Conservation (phyloP, 371 early-diverging fungal genomes). For the Rhizomucor miehei region DNA sequence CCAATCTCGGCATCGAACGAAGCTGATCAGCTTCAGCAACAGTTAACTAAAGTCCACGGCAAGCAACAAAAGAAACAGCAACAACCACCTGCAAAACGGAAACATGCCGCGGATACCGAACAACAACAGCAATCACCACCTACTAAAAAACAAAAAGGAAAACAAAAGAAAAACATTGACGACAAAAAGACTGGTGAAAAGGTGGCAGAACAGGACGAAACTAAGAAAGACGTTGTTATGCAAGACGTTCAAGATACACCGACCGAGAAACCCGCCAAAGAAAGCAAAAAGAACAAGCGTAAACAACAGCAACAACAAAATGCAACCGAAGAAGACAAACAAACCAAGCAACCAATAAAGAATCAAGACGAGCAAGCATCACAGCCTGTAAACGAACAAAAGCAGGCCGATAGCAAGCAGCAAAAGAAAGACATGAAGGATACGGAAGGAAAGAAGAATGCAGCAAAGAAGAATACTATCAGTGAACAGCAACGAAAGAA, state of each 20-base stretch:
- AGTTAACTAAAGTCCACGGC: conserved; percentile 12
- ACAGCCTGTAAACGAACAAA: background rate
- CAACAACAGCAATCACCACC: conserved; percentile 1
- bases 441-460: background rate
- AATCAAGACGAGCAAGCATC: background rate
- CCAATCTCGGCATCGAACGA: conserved; percentile 13
- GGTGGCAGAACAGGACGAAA: no score
- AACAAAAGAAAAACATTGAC: no score
- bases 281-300: background rate
- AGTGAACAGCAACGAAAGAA: conserved; percentile 6
- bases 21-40: conserved; percentile 31
- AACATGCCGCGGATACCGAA: conserved; percentile 1
- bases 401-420: conserved; percentile 1
- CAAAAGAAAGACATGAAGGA: conserved; percentile 2
- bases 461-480: conserved; percentile 3
- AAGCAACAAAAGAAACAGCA: conserved; percentile 5
- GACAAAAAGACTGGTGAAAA: no score
- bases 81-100: background rate
- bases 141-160: no score
- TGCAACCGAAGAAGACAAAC: conserved; percentile 2
- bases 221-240: no score
- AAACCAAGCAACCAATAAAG: background rate
- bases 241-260: no score
- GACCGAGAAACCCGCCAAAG: background rate
- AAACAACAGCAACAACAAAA: background rate